A percentile compares a stretch with the other conserved stretches of the same genome.
phyloP scores from a whole-genome alignment of 2,329 filamentous ascomycete genomes.

The Epichloe sibirici region DNA sequence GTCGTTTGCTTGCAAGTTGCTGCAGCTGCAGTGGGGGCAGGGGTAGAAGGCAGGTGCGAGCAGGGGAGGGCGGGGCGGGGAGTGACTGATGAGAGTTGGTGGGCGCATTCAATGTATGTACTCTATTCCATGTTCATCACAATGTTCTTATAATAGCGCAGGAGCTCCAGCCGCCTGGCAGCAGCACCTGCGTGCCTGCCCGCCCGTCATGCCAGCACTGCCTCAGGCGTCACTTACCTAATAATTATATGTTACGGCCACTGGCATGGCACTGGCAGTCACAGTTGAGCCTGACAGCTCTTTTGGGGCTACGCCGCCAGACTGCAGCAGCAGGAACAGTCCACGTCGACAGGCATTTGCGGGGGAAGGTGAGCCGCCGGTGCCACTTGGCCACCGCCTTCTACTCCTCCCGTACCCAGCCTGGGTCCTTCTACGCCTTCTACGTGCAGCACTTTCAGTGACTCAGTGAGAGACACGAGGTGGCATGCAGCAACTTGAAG shows the following conservation, averaged over 20 bases:
- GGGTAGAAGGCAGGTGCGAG: constrained; percentile 1
- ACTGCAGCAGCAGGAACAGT: background rate
- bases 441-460: too few relatives aligned
- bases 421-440: background rate
- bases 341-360: background rate
- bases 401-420: too few relatives aligned
- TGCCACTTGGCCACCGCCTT: background rate
- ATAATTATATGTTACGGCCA: too few relatives aligned
- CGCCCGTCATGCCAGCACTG: too few relatives aligned
- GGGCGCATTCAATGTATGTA: background rate
- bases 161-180: background rate
- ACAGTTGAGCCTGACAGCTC: background rate
- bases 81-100: background rate
- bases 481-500: background rate
- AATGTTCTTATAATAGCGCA: background rate
- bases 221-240: too few relatives aligned
- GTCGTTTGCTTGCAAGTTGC: constrained; percentile 2
- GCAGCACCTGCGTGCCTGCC: background rate
- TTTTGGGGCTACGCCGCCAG: too few relatives aligned
- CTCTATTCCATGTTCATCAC: background rate
- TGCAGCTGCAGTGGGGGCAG: constrained; percentile 4
- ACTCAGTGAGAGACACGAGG: background rate
- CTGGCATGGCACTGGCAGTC: background rate
- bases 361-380: constrained; percentile 1
- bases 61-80: background rate